A percentile compares a stretch with the other conserved stretches of the same genome.
Conservation (phyloP, 176 grass and related monocot species). For the Triticum timopheevii region DNA sequence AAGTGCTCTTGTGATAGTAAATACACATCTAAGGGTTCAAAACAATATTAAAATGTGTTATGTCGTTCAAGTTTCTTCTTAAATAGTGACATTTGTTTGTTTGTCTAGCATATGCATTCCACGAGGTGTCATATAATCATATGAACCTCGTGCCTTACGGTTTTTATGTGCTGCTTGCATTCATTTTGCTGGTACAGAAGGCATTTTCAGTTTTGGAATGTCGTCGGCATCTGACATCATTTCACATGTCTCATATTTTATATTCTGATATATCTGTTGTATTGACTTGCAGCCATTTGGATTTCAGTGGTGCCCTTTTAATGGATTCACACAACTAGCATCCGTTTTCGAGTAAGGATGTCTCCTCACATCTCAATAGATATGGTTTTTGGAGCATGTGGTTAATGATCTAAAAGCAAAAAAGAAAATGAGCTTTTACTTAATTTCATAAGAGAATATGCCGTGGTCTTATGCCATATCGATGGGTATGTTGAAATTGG, state of each 20-base stretch:
- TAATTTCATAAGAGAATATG: not conserved
- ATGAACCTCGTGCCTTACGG: not conserved
- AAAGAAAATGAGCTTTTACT: not conserved
- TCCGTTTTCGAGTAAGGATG: conserved; percentile 90
- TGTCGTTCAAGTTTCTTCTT: conserved; percentile 9
- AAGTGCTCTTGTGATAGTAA: conserved; percentile 34
- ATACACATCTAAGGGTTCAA: conserved; percentile 14
- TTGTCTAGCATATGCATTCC: not conserved
- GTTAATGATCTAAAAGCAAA: conserved; percentile 23
- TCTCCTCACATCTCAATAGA: conserved; percentile 29
- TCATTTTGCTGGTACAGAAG: conserved; percentile 24
- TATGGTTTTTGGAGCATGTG: not conserved
- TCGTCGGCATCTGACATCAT: not conserved
- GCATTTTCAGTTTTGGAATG: conserved; percentile 20
- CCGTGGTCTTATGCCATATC: not conserved
- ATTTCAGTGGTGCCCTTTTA: conserved; percentile 92
- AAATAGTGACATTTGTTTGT: not conserved
- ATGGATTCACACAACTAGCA: conserved; percentile 87
- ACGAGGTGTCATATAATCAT: not conserved
- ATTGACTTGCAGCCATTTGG: conserved; percentile 82
- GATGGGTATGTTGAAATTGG: not conserved
- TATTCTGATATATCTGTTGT: conserved; percentile 23
- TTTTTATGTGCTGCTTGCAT: conserved; percentile 15
- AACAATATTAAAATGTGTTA: not conserved
- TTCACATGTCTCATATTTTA: conserved; percentile 20